phyloP scores from a whole-genome alignment of 2,329 filamentous ascomycete genomes.

The Sporothrix protearum region DNA sequence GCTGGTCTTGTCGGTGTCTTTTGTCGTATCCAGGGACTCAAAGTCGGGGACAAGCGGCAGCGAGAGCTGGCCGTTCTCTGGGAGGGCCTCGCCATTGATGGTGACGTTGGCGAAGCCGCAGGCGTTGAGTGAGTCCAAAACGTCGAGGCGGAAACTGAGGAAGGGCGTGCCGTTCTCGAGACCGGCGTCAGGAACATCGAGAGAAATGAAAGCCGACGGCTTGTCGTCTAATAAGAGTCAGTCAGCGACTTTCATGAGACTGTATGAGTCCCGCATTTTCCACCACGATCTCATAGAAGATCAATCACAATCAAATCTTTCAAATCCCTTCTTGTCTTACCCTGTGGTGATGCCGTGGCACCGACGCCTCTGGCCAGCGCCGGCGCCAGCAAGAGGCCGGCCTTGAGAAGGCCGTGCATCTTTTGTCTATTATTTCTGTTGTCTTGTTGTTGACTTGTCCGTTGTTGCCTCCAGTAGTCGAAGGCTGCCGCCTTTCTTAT shows the following conservation, averaged over 20 bases:
- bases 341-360: slow-evolving; percentile 23
- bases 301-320: not conserved
- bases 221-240: slow-evolving; percentile 21
- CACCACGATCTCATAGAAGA: not conserved
- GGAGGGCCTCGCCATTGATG: slow-evolving; percentile 45
- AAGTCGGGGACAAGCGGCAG: slow-evolving; percentile 39
- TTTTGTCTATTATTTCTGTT: not conserved
- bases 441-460: not conserved
- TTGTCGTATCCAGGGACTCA: not conserved
- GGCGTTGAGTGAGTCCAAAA: slow-evolving; percentile 44
- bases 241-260: not conserved
- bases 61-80: slow-evolving; percentile 43
- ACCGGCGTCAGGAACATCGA: slow-evolving; percentile 29
- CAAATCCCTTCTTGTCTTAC: slow-evolving; percentile 20
- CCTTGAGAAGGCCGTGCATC: slow-evolving; percentile 39
- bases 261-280: not conserved
- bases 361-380: slow-evolving; percentile 35
- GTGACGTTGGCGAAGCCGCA: slow-evolving; percentile 48
- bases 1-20: not conserved
- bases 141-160: slow-evolving; percentile 42
- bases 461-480: not conserved
- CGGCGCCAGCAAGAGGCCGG: slow-evolving; percentile 38
- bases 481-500: slow-evolving; percentile 2
- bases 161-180: slow-evolving; percentile 25
- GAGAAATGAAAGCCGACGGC: slow-evolving; percentile 31